These are phyloP conservation scores for Tolypocladium ophioglossoides DNA, from an alignment of 2,329 filamentous ascomycete genomes.

Conservation along the genomic window DNA sequence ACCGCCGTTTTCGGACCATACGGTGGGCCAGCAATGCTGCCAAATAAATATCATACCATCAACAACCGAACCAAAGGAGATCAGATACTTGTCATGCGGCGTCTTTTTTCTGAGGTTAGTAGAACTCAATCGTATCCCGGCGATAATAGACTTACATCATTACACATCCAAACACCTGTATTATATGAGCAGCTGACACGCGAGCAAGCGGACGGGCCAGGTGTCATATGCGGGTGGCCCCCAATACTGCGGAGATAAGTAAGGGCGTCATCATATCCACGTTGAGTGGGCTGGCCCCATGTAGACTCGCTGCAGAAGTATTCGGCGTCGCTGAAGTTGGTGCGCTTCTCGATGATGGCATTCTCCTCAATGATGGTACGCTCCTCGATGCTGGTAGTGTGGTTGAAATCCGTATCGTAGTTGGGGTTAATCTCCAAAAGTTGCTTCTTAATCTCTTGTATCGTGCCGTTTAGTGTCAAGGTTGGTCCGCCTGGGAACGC, in stretches of 20 bases:
- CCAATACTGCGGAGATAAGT: background rate
- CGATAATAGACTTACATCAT: background rate
- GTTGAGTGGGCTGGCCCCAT: background rate
- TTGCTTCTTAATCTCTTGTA: background rate
- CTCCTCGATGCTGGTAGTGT: too few species aligned
- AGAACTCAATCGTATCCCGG: background rate
- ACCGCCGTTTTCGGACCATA: too few species aligned
- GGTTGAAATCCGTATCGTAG: background rate
- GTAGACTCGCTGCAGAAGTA: too few species aligned
- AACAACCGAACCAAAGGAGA: too few species aligned
- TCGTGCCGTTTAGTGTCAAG: background rate
- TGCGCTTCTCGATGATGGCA: background rate
- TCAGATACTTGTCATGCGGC: too few species aligned
- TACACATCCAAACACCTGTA: background rate
- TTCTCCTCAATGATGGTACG: too few species aligned
- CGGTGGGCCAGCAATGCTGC: too few species aligned
- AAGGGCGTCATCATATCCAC: background rate
- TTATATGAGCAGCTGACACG: background rate
- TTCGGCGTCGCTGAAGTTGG: background rate
- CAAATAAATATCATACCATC: too few species aligned
- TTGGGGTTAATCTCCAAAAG: background rate
- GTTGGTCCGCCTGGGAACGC: background rate
- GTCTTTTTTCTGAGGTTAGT: too few species aligned
- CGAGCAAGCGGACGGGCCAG: background rate
- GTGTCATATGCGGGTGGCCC: background rate